phyloP scores from a whole-genome alignment of 164 flowering plant genomes.

The Magnolia changhungtana region DNA sequence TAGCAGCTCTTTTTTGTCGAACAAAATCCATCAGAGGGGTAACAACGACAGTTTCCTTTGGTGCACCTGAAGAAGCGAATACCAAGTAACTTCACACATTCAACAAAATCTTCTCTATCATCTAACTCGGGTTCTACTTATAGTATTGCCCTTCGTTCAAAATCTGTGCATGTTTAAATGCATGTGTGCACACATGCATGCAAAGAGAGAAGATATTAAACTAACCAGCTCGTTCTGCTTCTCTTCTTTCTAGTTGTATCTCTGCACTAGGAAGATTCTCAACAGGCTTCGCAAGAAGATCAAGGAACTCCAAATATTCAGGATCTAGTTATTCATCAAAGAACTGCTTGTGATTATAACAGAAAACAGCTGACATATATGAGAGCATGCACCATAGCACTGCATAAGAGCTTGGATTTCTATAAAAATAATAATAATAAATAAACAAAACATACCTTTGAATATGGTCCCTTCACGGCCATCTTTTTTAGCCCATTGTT shows the following conservation, averaged over 20 bases:
- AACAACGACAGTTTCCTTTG: conserved; percentile 63
- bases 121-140: neutral
- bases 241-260: conserved; percentile 82
- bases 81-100: neutral
- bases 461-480: conserved; percentile 86
- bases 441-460: conserved; percentile 46
- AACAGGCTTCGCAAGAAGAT: conserved; percentile 72
- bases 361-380: neutral
- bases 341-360: conserved; percentile 23
- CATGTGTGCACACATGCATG: neutral
- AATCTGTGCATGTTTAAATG: neutral
- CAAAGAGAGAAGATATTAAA: conserved; percentile 2
- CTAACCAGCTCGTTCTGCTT: conserved; percentile 85
- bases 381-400: neutral
- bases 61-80: conserved; percentile 39
- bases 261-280: conserved; percentile 98
- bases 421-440: neutral
- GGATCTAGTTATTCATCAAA: conserved; percentile 58
- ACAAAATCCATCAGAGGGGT: conserved; percentile 91
- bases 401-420: neutral
- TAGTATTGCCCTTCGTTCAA: neutral
- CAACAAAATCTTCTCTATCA: neutral
- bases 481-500: conserved; percentile 66
- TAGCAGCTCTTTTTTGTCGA: conserved; percentile 88
- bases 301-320: conserved; percentile 88